A percentile compares a stretch with the other conserved stretches of the same genome.
These are phyloP conservation scores for Phytophthora hibernalis DNA, from an alignment of 352 stramenopile species.

Conservation along the genomic window DNA sequence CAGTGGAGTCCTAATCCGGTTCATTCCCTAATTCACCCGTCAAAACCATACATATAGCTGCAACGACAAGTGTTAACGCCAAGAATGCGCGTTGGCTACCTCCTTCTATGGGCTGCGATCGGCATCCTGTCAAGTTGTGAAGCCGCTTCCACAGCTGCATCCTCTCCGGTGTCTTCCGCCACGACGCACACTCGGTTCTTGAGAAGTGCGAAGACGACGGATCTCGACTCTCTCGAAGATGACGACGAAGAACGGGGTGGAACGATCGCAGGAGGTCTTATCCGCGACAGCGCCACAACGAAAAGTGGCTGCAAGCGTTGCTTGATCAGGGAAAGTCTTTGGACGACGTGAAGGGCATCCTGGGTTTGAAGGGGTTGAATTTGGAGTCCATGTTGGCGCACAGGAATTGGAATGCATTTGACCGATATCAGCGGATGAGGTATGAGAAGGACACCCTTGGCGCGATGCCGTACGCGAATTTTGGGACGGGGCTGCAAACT, in stretches of 20 bases:
- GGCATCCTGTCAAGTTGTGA: not conserved
- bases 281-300: not conserved
- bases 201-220: not conserved
- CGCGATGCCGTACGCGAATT: not conserved
- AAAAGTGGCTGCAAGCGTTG: slow-evolving; percentile 3
- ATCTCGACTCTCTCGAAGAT: not conserved
- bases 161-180: not conserved
- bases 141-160: not conserved
- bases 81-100: not conserved
- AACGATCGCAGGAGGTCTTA: not conserved
- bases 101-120: not conserved
- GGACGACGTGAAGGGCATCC: not conserved
- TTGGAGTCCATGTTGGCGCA: not conserved
- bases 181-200: not conserved
- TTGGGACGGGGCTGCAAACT: not conserved
- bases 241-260: slow-evolving; percentile 2
- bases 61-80: too few species aligned
- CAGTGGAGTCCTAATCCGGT: too few species aligned
- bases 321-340: not conserved
- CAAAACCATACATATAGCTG: too few species aligned
- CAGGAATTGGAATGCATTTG: slow-evolving; percentile 5
- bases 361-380: not conserved
- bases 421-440: slow-evolving; percentile 7
- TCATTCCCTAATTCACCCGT: too few species aligned
- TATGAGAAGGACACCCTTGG: not conserved